A percentile compares a stretch with the other conserved stretches of the same genome.
These are phyloP conservation scores for Coemansia sp. DNA, from an alignment of 192 early-diverging fungal species.

Conservation along the genomic window DNA sequence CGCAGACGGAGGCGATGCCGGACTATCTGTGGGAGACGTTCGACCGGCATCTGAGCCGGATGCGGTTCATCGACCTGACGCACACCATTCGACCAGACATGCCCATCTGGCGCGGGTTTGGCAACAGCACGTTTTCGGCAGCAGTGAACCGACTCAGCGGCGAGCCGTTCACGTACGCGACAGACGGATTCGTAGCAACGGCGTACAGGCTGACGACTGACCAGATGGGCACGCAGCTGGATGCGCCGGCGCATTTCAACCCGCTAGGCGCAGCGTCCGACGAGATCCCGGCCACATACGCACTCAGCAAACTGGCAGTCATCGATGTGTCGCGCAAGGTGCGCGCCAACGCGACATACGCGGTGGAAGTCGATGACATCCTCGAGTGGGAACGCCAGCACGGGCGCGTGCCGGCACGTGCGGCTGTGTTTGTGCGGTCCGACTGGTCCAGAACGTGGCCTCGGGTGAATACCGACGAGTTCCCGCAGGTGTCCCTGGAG, in stretches of 20 bases:
- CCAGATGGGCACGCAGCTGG: constrained; percentile 59
- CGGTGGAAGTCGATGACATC: constrained; percentile 37
- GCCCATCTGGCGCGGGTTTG: constrained; percentile 59
- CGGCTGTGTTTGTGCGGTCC: constrained; percentile 57
- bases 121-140: constrained; percentile 48
- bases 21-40: constrained; percentile 31
- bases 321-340: constrained; percentile 52
- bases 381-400: constrained; percentile 40
- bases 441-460: constrained; percentile 58
- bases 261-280: constrained; percentile 46
- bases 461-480: constrained; percentile 48
- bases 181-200: constrained; percentile 50
- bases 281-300: constrained; percentile 55
- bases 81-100: constrained; percentile 56
- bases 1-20: neutral
- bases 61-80: constrained; percentile 55
- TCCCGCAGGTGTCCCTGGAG: constrained; percentile 52
- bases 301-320: constrained; percentile 55
- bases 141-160: constrained; percentile 46
- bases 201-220: constrained; percentile 57
- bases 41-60: constrained; percentile 24
- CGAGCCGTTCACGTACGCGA: constrained; percentile 44
- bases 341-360: constrained; percentile 38
- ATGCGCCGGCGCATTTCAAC: constrained; percentile 56
- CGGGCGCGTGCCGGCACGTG: constrained; percentile 39